A percentile compares a stretch with the other conserved stretches of the same genome.
These are phyloP conservation scores for Byssochlamys sp. DNA, from an alignment of 2,329 filamentous ascomycete genomes.

Conservation along the genomic window DNA sequence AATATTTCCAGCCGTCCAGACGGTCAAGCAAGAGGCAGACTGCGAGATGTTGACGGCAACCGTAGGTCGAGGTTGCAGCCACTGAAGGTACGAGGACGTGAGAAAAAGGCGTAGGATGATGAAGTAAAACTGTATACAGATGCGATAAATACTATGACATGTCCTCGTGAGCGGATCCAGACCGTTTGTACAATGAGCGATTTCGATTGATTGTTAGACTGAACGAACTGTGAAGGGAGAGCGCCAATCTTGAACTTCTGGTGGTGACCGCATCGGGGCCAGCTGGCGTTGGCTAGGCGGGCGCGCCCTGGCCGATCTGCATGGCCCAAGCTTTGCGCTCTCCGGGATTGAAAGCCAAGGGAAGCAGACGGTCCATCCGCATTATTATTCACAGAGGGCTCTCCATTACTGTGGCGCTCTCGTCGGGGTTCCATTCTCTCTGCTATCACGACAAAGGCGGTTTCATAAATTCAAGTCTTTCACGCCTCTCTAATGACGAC, in stretches of 20 bases:
- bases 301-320: constrained; percentile 10
- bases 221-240: constrained; percentile 1
- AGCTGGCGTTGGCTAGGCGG: constrained; percentile 4
- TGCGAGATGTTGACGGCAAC: constrained; percentile 1
- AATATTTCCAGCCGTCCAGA: neutral
- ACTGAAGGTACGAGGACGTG: neutral
- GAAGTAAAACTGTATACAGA: neutral
- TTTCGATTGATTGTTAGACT: neutral
- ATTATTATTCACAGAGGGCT: neutral
- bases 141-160: neutral
- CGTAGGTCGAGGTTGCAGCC: neutral
- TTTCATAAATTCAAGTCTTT: neutral
- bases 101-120: neutral
- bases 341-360: neutral
- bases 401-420: neutral
- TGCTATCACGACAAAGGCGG: neutral
- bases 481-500: neutral
- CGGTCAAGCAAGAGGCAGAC: neutral
- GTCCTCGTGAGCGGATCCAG: neutral
- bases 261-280: constrained; percentile 5
- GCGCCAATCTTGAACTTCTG: neutral
- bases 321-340: constrained; percentile 16
- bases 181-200: neutral
- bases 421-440: neutral
- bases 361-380: neutral